phyloP scores from a whole-genome alignment of 768 basidiomycete species.

The Mycena maculata region DNA sequence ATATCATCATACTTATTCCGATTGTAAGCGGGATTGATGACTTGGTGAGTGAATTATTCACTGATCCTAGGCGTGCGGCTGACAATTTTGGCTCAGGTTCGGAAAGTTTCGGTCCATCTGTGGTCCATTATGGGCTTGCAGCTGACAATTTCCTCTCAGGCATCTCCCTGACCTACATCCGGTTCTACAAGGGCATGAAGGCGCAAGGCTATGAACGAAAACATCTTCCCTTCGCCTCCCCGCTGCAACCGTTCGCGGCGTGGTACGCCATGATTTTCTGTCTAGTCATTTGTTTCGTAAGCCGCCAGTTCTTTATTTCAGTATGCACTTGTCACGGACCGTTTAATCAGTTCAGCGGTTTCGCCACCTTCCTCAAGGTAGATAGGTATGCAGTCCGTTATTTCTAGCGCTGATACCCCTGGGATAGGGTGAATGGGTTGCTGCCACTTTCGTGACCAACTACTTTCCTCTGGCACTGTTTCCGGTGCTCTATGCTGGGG shows the following conservation, averaged over 20 bases:
- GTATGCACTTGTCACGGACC: neutral
- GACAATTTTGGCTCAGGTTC: constrained; percentile 70
- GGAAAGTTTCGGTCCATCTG: constrained; percentile 33
- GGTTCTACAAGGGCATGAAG: constrained; percentile 88
- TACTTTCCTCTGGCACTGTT: constrained; percentile 81
- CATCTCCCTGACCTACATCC: constrained; percentile 79
- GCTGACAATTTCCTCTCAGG: constrained; percentile 30
- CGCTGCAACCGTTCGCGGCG: constrained; percentile 79
- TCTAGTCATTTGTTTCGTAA: constrained; percentile 70
- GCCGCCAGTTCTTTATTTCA: constrained; percentile 36
- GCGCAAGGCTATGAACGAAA: constrained; percentile 81
- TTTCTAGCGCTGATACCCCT: neutral
- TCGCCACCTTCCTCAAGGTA: constrained; percentile 54
- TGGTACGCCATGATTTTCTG: constrained; percentile 62
- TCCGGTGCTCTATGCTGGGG: constrained; percentile 77
- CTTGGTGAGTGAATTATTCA: too few relatives aligned
- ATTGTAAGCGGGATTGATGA: too few relatives aligned
- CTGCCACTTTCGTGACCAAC: constrained; percentile 82
- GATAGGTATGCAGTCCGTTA: neutral
- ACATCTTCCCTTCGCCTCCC: constrained; percentile 76
- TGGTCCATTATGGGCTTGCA: neutral
- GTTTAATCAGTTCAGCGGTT: constrained; percentile 54
- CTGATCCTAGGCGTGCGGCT: too few relatives aligned
- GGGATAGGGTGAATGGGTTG: constrained; percentile 57
- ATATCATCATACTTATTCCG: too few relatives aligned